Conservation (phyloP, 208 protist genomes). For the Leishmania turanica region DNA sequence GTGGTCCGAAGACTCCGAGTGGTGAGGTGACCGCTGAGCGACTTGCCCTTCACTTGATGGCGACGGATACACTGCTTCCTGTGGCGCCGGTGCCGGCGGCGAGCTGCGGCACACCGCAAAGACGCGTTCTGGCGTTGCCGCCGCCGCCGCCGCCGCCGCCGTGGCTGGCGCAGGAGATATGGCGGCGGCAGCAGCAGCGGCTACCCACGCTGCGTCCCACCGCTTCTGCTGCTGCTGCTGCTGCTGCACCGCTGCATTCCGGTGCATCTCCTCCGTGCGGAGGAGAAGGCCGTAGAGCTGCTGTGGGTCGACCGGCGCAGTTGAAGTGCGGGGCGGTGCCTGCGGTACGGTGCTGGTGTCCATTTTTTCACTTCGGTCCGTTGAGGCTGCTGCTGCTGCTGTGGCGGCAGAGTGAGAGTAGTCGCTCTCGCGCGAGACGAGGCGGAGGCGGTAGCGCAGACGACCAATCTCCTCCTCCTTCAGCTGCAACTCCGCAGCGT, state of each 20-base stretch:
- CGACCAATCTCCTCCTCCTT: constrained; percentile 81
- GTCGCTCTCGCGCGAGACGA: constrained; percentile 23
- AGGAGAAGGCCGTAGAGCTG: constrained; percentile 52
- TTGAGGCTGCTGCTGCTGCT: neutral
- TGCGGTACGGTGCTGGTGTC: neutral
- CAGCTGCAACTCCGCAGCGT: constrained; percentile 72
- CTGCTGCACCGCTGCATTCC: constrained; percentile 37
- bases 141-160: neutral
- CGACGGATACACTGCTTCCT: neutral
- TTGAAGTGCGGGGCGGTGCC: neutral
- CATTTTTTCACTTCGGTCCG: neutral
- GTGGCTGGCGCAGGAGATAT: neutral
- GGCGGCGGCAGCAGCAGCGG: neutral
- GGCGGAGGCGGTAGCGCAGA: constrained; percentile 68
- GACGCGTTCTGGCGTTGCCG: neutral
- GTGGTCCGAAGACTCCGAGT: neutral
- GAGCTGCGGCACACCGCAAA: neutral
- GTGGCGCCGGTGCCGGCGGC: neutral
- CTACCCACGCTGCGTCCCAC: constrained; percentile 34
- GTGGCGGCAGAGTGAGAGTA: neutral
- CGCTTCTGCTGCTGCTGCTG: constrained; percentile 42
- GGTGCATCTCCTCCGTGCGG: constrained; percentile 56
- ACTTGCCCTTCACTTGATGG: neutral
- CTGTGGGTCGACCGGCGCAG: constrained; percentile 10
- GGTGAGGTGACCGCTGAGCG: neutral